Percentiles rank a stretch among this genome's conserved stretches.
These are phyloP conservation scores for Chaetomiaceae sp. DNA, from an alignment of 2,329 filamentous ascomycete species.

Conservation along the genomic window DNA sequence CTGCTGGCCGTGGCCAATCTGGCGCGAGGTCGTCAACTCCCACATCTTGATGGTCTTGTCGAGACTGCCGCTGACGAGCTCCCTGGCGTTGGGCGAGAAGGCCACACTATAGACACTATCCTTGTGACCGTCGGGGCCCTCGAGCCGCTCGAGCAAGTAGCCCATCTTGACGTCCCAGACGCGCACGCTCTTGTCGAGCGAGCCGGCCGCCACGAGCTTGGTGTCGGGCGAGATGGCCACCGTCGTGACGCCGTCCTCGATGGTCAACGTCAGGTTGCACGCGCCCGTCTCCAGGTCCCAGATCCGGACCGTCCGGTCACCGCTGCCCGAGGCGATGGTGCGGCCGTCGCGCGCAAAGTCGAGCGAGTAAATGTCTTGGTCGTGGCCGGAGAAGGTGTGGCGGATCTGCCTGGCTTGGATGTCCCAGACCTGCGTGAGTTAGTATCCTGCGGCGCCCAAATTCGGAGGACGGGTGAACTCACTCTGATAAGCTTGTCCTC, in stretches of 20 bases:
- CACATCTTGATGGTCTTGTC: conserved; percentile 99
- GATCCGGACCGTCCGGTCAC: conserved; percentile 87
- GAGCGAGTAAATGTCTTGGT: conserved; percentile 96
- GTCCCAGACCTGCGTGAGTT: conserved; percentile 74
- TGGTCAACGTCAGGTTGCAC: conserved; percentile 79
- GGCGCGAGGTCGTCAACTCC: conserved; percentile 75
- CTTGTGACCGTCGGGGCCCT: conserved; percentile 91
- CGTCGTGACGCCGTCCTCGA: conserved; percentile 95
- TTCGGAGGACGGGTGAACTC: conserved; percentile 35
- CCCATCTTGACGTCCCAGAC: conserved; percentile 92
- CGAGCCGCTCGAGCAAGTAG: conserved; percentile 82
- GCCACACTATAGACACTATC: conserved; percentile 96
- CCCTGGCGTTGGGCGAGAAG: conserved; percentile 88
- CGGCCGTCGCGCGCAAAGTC: conserved; percentile 93
- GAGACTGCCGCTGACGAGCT: conserved; percentile 88
- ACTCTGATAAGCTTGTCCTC: conserved; percentile 97
- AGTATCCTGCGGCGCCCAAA: not conserved
- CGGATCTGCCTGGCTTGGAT: conserved; percentile 79
- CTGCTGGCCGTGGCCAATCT: conserved; percentile 48
- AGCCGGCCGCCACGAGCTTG: conserved; percentile 89
- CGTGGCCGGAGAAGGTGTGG: conserved; percentile 91
- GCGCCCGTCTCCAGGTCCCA: conserved; percentile 90
- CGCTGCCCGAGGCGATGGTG: conserved; percentile 91
- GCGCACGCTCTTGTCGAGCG: conserved; percentile 93
- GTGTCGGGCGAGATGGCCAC: conserved; percentile 96